phyloP scores from a whole-genome alignment of 1,284 basidiomycete species.

The Fomitopsis pinicola region DNA sequence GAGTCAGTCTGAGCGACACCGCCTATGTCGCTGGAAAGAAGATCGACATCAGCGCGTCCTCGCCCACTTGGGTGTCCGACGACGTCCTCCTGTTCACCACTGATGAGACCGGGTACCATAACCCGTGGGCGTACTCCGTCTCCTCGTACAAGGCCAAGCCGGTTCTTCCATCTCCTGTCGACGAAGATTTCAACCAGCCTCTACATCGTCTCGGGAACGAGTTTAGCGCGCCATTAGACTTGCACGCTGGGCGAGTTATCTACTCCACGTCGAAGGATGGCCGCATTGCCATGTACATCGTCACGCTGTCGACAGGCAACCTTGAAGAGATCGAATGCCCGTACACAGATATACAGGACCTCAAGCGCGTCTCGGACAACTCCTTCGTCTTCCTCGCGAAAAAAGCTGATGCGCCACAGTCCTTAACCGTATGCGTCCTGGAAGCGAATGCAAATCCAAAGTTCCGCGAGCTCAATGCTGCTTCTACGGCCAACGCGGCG shows the following conservation, averaged over 20 bases:
- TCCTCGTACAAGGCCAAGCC: conserved; percentile 31
- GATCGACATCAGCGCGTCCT: conserved; percentile 43
- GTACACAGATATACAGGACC: conserved; percentile 39
- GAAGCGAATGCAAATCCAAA: conserved; percentile 20
- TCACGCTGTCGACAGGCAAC: conserved; percentile 35
- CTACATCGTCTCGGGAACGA: conserved; percentile 51
- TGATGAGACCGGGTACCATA: conserved; percentile 67
- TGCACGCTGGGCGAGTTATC: conserved; percentile 34
- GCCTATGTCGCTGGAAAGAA: conserved; percentile 45
- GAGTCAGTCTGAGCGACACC: conserved; percentile 29
- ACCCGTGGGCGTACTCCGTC: conserved; percentile 57
- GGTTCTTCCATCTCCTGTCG: conserved; percentile 41
- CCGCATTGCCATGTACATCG: conserved; percentile 43
- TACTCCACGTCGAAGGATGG: conserved; percentile 50
- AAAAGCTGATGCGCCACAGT: conserved; percentile 35
- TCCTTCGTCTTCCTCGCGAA: conserved; percentile 43
- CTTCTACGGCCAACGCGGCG: conserved; percentile 11
- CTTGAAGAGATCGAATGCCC: conserved; percentile 34
- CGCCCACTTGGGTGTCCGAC: conserved; percentile 57
- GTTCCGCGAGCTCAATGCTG: conserved; percentile 29
- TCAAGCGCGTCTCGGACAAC: conserved; percentile 35
- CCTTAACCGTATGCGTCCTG: conserved; percentile 36
- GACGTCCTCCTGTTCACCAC: conserved; percentile 62
- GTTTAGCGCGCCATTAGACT: conserved; percentile 47
- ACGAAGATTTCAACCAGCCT: conserved; percentile 57